These are phyloP conservation scores for Roridomyces roridus DNA, from an alignment of 768 basidiomycete species.

Conservation along the genomic window DNA sequence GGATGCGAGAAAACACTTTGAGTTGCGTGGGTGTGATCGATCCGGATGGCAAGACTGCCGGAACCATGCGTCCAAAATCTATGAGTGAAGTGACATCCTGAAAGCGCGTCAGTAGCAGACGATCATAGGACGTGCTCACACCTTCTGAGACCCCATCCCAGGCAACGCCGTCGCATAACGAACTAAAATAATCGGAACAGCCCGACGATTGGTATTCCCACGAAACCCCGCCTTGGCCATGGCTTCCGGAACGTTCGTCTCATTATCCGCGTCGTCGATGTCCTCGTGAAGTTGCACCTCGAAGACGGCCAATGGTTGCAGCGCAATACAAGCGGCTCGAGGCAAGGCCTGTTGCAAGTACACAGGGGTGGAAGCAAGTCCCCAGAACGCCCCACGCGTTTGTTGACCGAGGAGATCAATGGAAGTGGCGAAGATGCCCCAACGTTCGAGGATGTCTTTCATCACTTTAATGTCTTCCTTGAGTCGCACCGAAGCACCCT, in stretches of 20 bases:
- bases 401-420: not conserved
- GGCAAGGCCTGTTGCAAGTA: not conserved
- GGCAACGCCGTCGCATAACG: conserved; percentile 17
- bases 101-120: too few species aligned
- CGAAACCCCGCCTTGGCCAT: conserved; percentile 7
- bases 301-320: conserved; percentile 16
- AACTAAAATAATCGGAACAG: conserved; percentile 17
- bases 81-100: conserved; percentile 2
- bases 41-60: not conserved
- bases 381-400: not conserved
- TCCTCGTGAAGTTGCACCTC: conserved; percentile 12
- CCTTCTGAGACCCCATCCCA: conserved; percentile 8
- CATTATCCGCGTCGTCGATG: conserved; percentile 10
- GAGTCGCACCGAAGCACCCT: conserved; percentile 18
- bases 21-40: not conserved
- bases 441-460: conserved; percentile 2
- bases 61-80: not conserved
- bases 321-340: conserved; percentile 8
- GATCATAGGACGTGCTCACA: not conserved
- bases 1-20: not conserved
- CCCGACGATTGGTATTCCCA: conserved; percentile 16
- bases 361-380: not conserved
- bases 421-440: not conserved
- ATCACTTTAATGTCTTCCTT: conserved; percentile 6
- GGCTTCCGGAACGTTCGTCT: not conserved